These are phyloP conservation scores for Nymphaea colorata DNA, from an alignment of 164 flowering plant species.

Conservation along the genomic window DNA sequence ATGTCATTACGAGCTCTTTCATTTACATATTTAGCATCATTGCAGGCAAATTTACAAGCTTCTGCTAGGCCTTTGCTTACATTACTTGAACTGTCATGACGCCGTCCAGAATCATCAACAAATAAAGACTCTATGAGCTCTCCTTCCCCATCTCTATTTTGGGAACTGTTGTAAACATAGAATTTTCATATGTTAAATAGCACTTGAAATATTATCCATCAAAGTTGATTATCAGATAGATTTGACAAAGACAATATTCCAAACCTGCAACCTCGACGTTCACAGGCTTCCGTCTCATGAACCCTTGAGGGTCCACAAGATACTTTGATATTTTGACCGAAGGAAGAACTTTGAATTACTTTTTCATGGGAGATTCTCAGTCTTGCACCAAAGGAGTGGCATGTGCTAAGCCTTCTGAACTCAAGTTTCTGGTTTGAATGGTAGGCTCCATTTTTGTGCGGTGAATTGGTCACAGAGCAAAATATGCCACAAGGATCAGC, in stretches of 20 bases:
- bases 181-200: background rate
- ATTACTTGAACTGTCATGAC: conserved; percentile 16
- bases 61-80: conserved; percentile 53
- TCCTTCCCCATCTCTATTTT: conserved; percentile 21
- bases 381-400: background rate
- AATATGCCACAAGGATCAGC: conserved; percentile 20
- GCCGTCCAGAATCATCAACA: conserved; percentile 14
- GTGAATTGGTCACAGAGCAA: conserved; percentile 27
- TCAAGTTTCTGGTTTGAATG: conserved; percentile 20
- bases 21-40: conserved; percentile 91
- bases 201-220: background rate
- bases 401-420: conserved; percentile 15
- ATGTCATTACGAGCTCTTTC: conserved; percentile 91
- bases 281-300: background rate
- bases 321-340: background rate
- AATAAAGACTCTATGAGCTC: conserved; percentile 3
- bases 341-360: background rate
- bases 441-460: conserved; percentile 17
- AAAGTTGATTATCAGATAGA: background rate
- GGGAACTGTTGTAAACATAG: conserved; percentile 19
- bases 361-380: background rate
- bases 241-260: background rate
- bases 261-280: background rate
- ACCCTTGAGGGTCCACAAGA: background rate
- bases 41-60: conserved; percentile 64